Percentiles rank a stretch among this genome's conserved stretches.
Evolutionary conservation across 2,329 filamentous ascomycete genomes (phyloP).

Genomic region (Lachnellula hyalina): DNA sequence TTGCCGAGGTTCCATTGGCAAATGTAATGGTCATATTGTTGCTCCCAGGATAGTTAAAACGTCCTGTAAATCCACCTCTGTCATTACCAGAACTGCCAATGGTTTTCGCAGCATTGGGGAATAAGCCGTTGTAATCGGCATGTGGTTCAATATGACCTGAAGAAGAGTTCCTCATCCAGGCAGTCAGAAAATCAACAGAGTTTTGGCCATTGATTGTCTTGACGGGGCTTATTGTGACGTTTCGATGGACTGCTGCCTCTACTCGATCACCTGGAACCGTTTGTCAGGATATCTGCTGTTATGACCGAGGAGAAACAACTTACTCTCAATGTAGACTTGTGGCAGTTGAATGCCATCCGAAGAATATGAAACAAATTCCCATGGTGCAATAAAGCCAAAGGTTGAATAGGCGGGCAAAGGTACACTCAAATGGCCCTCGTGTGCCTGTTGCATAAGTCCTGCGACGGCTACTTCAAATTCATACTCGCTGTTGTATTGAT

Average conservation of each 20-base stretch:
- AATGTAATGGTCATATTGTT: background rate
- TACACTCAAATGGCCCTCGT: slow-evolving; percentile 10
- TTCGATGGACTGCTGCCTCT: background rate
- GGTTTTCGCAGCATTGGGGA: background rate
- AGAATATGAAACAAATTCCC: slow-evolving; percentile 7
- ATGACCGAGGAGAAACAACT: background rate
- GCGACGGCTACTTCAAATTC: slow-evolving; percentile 10
- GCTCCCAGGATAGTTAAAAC: background rate
- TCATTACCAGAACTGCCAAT: background rate
- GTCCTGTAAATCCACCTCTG: too few relatives aligned
- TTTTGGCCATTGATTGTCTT: slow-evolving; percentile 1
- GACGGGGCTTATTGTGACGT: background rate
- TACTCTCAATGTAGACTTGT: slow-evolving; percentile 6
- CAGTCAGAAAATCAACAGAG: background rate
- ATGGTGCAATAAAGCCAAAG: background rate
- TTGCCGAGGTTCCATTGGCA: background rate
- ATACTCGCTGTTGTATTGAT: slow-evolving; percentile 10
- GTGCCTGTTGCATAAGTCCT: slow-evolving; percentile 2
- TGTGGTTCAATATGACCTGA: background rate
- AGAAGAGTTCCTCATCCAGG: background rate
- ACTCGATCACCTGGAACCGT: background rate
- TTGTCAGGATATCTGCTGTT: background rate
- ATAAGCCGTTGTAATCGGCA: slow-evolving; percentile 1
- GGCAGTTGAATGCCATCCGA: slow-evolving; percentile 7
- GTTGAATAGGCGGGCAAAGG: background rate